Conservation (phyloP, 306 rosid species). For the Sicyos baderoa region DNA sequence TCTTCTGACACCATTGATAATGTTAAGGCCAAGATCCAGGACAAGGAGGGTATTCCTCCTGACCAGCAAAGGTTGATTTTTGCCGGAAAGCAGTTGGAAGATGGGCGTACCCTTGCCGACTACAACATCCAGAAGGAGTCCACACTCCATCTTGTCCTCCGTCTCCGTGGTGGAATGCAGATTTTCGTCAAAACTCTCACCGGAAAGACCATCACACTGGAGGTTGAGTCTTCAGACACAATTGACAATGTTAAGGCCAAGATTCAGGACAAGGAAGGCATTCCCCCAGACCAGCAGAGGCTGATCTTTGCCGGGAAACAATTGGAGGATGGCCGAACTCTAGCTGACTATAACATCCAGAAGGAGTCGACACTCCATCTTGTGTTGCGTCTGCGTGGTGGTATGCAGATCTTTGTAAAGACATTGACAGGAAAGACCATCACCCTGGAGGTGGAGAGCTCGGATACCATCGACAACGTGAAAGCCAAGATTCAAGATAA, state of each 20-base stretch:
- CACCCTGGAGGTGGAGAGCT: conserved; percentile 38
- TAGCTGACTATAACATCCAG: conserved; percentile 39
- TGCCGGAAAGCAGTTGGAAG: conserved; percentile 37
- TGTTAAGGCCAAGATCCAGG: conserved; percentile 40
- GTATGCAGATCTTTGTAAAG: conserved; percentile 42
- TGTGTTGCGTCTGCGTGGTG: conserved; percentile 35
- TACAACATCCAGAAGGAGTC: conserved; percentile 43
- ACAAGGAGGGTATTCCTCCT: conserved; percentile 39
- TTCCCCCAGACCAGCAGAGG: conserved; percentile 44
- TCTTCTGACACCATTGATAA: conserved; percentile 38
- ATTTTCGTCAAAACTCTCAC: conserved; percentile 35
- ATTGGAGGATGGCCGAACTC: conserved; percentile 36
- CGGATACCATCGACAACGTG: conserved; percentile 38
- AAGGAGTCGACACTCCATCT: conserved; percentile 39
- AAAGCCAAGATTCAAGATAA: conserved; percentile 41
- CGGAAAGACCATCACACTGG: conserved; percentile 34
- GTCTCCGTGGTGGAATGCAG: conserved; percentile 41
- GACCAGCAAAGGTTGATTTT: conserved; percentile 38
- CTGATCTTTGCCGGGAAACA: conserved; percentile 35
- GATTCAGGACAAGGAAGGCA: conserved; percentile 37
- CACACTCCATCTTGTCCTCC: conserved; percentile 35
- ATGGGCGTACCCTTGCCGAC: conserved; percentile 35
- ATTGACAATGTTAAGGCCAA: conserved; percentile 39
- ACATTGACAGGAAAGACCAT: conserved; percentile 37
- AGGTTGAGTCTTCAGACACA: conserved; percentile 36